Conservation (phyloP, 768 basidiomycete genomes). For the Tulasnella sp. region DNA sequence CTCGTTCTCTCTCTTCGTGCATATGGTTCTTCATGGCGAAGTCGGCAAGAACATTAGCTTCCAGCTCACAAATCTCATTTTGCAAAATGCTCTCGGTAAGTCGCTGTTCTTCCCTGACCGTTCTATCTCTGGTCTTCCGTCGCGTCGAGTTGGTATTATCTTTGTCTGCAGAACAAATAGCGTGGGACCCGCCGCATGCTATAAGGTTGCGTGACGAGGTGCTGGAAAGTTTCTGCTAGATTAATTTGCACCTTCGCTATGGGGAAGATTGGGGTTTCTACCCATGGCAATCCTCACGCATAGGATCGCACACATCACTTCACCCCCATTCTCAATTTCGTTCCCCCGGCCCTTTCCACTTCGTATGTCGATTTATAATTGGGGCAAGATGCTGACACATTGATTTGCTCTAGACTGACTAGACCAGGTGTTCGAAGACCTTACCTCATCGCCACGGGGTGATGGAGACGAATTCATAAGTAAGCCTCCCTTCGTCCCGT, state of each 20-base stretch:
- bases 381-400: background rate
- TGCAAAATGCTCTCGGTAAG: background rate
- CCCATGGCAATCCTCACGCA: constrained; percentile 19
- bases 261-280: constrained; percentile 17
- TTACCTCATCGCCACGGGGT: background rate
- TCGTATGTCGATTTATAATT: background rate
- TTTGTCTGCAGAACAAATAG: background rate
- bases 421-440: background rate
- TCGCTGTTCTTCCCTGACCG: background rate
- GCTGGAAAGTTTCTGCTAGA: constrained; percentile 15
- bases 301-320: background rate
- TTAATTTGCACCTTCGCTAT: constrained; percentile 7
- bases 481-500: background rate
- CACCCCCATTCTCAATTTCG: background rate
- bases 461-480: background rate
- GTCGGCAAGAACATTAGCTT: background rate
- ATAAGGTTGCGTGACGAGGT: constrained; percentile 5
- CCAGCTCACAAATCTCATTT: background rate
- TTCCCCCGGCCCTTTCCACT: background rate
- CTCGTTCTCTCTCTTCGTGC: background rate
- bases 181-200: constrained; percentile 20
- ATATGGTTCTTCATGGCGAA: background rate
- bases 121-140: background rate
- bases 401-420: background rate
- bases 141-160: background rate